Base-by-base conservation (phyloP, 345 rosid species). In the Acer yangbiense region DNA sequence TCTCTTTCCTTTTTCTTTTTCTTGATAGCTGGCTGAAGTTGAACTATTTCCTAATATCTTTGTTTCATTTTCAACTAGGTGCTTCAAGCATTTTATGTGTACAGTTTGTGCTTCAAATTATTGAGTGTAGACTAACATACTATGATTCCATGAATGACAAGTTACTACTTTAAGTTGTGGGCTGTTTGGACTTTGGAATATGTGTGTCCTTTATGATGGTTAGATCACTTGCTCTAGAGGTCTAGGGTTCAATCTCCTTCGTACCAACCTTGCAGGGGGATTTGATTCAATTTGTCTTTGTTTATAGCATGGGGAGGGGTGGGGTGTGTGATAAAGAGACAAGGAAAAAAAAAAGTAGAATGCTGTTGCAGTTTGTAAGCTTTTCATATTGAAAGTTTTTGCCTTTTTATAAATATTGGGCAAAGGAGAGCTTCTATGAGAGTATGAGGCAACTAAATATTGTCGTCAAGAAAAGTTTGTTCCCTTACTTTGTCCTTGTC, bases 401-500 rank as follows among this genome's bases (percentile, higher is more conserved):
- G 68, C 68, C 21, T 29, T 65, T 16, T 65, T 14, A 20, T 68
- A 44, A 7, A 52, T 63, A 12, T 32, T 63, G 16, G 23, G 23
- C 18, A 43, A 58, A 73, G 65, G 32, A 58, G 14, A 74, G 76
- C 27, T 65, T 65, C 10, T 6, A 39, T 41, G 27, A 66, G 52
- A 11, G 3, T 6, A 39, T n/a, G 27, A 41, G 52, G 17, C 71
- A n/a, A 20, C 55, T 0, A 69, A 46, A 25, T 25, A 13, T 21
- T 2, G 73, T 25, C 14, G 9, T 50, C 58, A 27, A 50, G 18
- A 27, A 23, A 46, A 21, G 32, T 27, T 23, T 41, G 25, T 35
- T 35, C 39, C 39, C 6, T 4, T 5, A 35, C 39, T 32, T 32
- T 4, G 39, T 35, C 39, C 39, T 35, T 35, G 60, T 13, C 60